Evolutionary conservation across 1,284 basidiomycete genomes (phyloP).

Genomic region (Bondarzewia mesenterica): DNA sequence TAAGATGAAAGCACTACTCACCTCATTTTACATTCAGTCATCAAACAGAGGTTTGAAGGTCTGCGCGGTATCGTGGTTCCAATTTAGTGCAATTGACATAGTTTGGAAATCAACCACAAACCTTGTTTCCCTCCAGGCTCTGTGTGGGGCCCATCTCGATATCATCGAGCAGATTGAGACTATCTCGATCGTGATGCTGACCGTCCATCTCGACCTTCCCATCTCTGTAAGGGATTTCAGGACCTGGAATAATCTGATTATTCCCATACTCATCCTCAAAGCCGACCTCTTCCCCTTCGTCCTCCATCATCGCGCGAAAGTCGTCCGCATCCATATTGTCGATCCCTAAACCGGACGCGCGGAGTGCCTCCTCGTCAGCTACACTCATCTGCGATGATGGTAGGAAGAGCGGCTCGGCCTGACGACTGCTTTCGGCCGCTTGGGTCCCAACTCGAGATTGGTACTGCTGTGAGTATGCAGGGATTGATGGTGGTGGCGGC

Average conservation of each 20-base stretch:
- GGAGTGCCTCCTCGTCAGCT: conserved; percentile 40
- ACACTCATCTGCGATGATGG: conserved; percentile 54
- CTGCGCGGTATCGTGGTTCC: conserved; percentile 21
- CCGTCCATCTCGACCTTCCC: conserved; percentile 12
- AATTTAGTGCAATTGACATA: conserved; percentile 1
- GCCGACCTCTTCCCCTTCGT: conserved; percentile 55
- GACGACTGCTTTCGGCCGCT: background rate
- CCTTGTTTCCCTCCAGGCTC: conserved; percentile 25
- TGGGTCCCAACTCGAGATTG: background rate
- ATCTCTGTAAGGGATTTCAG: conserved; percentile 10
- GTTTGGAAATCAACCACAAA: conserved; percentile 13
- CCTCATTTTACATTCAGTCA: conserved; percentile 31
- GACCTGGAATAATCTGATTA: background rate
- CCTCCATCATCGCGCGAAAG: conserved; percentile 54
- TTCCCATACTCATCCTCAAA: conserved; percentile 24
- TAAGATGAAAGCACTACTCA: background rate
- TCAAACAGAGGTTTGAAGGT: conserved; percentile 59
- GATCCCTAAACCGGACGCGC: conserved; percentile 50
- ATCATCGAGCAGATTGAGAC: conserved; percentile 11
- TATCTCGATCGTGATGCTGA: conserved; percentile 22
- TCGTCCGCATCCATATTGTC: conserved; percentile 59
- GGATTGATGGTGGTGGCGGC: conserved; percentile 23
- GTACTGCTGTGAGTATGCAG: conserved; percentile 6
- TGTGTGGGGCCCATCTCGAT: conserved; percentile 51
- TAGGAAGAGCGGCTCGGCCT: conserved; percentile 52